Conservation (phyloP, 345 rosid species). For the Heritiera littoralis region DNA sequence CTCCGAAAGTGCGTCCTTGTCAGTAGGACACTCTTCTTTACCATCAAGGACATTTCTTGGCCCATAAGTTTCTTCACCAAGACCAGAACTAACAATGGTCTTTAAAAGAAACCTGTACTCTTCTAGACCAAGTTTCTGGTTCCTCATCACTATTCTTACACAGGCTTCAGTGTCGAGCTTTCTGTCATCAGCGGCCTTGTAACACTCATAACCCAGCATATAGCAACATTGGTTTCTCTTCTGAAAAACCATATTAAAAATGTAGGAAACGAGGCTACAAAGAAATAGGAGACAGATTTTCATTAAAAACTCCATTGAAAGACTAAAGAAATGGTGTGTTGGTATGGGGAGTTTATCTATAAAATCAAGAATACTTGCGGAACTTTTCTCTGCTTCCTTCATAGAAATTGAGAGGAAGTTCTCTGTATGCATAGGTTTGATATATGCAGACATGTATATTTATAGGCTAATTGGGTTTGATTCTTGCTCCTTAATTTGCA, state of each 20-base stretch:
- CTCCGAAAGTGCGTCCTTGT: conserved; percentile 43
- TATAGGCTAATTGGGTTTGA: not conserved
- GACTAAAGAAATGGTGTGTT: not conserved
- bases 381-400: not conserved
- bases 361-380: not conserved
- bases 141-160: conserved; percentile 52
- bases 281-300: conserved; percentile 12
- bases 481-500: too few relatives aligned
- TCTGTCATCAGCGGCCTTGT: too few relatives aligned
- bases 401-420: not conserved
- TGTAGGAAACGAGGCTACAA: conserved; percentile 6
- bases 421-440: not conserved
- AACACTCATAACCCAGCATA: too few relatives aligned
- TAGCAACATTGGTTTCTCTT: conserved; percentile 27
- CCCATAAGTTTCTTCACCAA: conserved; percentile 39
- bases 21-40: conserved; percentile 45
- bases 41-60: conserved; percentile 52
- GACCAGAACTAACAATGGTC: conserved; percentile 21
- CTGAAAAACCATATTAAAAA: conserved; percentile 17
- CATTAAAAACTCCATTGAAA: conserved; percentile 28
- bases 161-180: too few relatives aligned
- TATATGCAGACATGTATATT: not conserved
- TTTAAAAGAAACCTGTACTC: too few relatives aligned
- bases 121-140: too few relatives aligned
- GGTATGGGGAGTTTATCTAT: not conserved